Percentiles rank a stretch among this genome's conserved stretches.
Evolutionary conservation across 1,284 basidiomycete genomes (phyloP).

Genomic region (Marasmius oreades): DNA sequence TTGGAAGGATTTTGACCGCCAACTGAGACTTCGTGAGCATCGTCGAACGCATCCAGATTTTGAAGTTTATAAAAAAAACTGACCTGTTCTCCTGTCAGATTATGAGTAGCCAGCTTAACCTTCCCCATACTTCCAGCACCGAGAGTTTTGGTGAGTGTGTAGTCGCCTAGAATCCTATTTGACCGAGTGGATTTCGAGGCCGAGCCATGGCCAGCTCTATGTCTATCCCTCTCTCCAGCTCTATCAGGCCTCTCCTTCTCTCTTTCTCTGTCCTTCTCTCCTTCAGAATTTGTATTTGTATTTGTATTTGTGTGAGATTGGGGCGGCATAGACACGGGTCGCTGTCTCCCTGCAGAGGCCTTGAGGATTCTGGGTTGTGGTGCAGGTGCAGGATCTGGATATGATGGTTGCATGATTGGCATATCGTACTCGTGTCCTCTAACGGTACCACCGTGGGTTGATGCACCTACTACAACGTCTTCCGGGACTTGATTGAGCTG

Average conservation of each 20-base stretch:
- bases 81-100: conserved; percentile 90
- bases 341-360: conserved; percentile 39
- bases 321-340: conserved; percentile 69
- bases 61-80: conserved; percentile 12
- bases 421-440: conserved; percentile 61
- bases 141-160: conserved; percentile 94
- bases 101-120: conserved; percentile 94
- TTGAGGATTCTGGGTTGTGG: conserved; percentile 21
- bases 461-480: conserved; percentile 41
- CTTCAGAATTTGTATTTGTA: conserved; percentile 20
- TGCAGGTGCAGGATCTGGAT: conserved; percentile 22
- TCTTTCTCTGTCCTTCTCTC: conserved; percentile 12
- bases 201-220: conserved; percentile 17
- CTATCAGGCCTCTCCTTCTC: conserved; percentile 7
- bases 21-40: conserved; percentile 47
- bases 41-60: conserved; percentile 1
- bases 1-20: conserved; percentile 97
- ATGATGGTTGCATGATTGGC: conserved; percentile 29
- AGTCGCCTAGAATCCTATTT: conserved; percentile 83
- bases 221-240: conserved; percentile 15
- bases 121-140: conserved; percentile 99
- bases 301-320: conserved; percentile 38
- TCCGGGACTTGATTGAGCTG: conserved; percentile 40
- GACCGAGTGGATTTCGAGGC: conserved; percentile 34
- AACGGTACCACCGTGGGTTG: conserved; percentile 51